A percentile compares a stretch with the other conserved stretches of the same genome.
These are phyloP conservation scores for Yamadazyma oceani DNA, from an alignment of 1,139 yeast genomes.

Conservation along the genomic window DNA sequence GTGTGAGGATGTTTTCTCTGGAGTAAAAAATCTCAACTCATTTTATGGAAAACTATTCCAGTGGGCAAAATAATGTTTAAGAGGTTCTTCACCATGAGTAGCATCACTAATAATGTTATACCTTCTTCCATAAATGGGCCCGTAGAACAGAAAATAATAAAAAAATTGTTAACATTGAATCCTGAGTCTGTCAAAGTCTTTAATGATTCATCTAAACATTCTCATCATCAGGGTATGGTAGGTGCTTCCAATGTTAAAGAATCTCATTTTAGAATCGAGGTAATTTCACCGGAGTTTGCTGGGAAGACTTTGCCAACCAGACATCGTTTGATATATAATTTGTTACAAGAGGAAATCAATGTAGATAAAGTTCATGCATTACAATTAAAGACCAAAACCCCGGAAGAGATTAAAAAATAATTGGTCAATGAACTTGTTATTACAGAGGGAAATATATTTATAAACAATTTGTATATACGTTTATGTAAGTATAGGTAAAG, in stretches of 20 bases:
- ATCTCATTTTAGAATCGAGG: slow-evolving; percentile 75
- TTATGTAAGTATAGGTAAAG: slow-evolving; percentile 1
- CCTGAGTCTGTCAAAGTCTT: slow-evolving; percentile 56
- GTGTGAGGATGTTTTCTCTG: background rate
- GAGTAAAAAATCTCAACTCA: background rate
- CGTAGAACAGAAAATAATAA: slow-evolving; percentile 51
- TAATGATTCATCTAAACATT: slow-evolving; percentile 87
- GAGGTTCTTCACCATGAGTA: slow-evolving; percentile 9
- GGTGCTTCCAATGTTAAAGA: slow-evolving; percentile 75
- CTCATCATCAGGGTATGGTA: slow-evolving; percentile 82
- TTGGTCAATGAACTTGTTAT: too few relatives aligned
- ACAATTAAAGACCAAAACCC: slow-evolving; percentile 82
- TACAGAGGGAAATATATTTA: background rate
- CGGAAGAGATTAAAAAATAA: slow-evolving; percentile 48
- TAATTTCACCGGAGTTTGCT: slow-evolving; percentile 68
- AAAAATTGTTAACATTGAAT: slow-evolving; percentile 31
- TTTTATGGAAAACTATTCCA: too few relatives aligned
- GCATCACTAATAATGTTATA: slow-evolving; percentile 11
- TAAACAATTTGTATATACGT: slow-evolving; percentile 2
- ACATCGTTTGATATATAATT: slow-evolving; percentile 71
- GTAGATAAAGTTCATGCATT: slow-evolving; percentile 83
- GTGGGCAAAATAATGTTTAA: slow-evolving; percentile 9
- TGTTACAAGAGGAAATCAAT: slow-evolving; percentile 71
- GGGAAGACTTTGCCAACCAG: slow-evolving; percentile 73
- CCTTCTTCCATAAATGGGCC: slow-evolving; percentile 41